Base-by-base conservation (phyloP, 495 filamentous ascomycete species). In the Hyphodiscus hymeniophilus region DNA sequence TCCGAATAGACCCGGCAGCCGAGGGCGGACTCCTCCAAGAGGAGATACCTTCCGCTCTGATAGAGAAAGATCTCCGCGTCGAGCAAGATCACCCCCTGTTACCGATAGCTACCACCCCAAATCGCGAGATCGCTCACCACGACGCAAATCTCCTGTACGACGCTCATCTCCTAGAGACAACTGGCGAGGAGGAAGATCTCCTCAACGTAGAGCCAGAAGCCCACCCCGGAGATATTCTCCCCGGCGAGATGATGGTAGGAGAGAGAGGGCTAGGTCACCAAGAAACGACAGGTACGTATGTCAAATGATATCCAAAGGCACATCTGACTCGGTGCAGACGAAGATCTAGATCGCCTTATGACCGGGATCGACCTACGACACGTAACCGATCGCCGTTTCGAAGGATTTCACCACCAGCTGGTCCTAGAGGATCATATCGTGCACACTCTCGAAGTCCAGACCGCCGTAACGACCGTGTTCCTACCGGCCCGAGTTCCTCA, bases 1-100 rank as follows among this genome's bases (percentile, higher is more conserved):
- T 28, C 75, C 75, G 3, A 67, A 63, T 42, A 71, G 26, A 28
- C 26, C 38, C 20, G 16, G 20, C 7, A 20, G 69, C 48, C 64
- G 71, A 5, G 66, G 68, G 47, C 67, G 70, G 21, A 67, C 67
- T 20, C 69, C 71, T 11, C 68, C 65, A 26, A 62, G 53, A 48
- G 32, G 24, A 12, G 47, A 56, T 8, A 41, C 38, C 18, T 41
- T 41, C 15, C n/a, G 38, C 21, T 41, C 38, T 36, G 61, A 50
- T 38, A 59, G 64, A 17, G 58, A 60, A 33, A 58, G 65, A 59
- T 17, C 56, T 44, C 32, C 61, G 45, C 12, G 62, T 59, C n/a
- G 67, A 63, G 32, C 56, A 60, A 32, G 65, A 61, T 21, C 57
- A 51, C 54, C 56, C 23, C 51, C 48, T 16, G 38, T 22, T 12